Evolutionary conservation across 805 yeast species (phyloP).

Genomic region (Metschnikowia lunata): DNA sequence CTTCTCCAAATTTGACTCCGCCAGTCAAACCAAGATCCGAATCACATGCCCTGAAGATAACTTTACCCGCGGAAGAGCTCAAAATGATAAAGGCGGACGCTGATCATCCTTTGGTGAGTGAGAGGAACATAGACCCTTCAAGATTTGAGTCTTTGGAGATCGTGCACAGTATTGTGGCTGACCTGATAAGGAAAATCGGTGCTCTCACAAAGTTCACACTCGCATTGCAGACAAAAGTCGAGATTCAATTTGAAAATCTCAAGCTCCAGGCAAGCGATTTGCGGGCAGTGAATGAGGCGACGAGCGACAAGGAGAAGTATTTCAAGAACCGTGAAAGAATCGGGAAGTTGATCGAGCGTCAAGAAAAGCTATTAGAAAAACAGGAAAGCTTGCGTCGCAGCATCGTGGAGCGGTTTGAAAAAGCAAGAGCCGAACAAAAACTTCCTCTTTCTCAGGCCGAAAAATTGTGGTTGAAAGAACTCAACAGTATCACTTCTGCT

Average conservation of each 20-base stretch:
- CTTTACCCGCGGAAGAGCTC: conserved; percentile 19
- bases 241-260: conserved; percentile 23
- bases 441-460: conserved; percentile 36
- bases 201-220: conserved; percentile 13
- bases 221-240: conserved; percentile 10
- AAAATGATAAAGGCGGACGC: conserved; percentile 3
- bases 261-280: conserved; percentile 17
- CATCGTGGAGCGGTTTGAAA: conserved; percentile 22
- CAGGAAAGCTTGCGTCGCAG: conserved; percentile 19
- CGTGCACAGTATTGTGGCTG: conserved; percentile 5
- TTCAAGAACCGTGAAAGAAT: conserved; percentile 13
- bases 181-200: conserved; percentile 4
- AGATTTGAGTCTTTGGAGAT: conserved; percentile 6
- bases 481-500: conserved; percentile 23
- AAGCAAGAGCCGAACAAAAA: conserved; percentile 17
- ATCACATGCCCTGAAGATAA: neutral
- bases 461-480: conserved; percentile 34
- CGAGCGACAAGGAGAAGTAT: conserved; percentile 5
- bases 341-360: conserved; percentile 17
- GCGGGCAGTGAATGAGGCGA: conserved; percentile 2
- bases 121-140: conserved; percentile 5
- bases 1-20: neutral
- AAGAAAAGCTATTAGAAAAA: conserved; percentile 20
- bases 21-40: neutral
- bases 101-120: neutral